A percentile compares a stretch with the other conserved stretches of the same genome.
phyloP scores from a whole-genome alignment of 177 flowering plant genomes.

The Vitis hybrid region DNA sequence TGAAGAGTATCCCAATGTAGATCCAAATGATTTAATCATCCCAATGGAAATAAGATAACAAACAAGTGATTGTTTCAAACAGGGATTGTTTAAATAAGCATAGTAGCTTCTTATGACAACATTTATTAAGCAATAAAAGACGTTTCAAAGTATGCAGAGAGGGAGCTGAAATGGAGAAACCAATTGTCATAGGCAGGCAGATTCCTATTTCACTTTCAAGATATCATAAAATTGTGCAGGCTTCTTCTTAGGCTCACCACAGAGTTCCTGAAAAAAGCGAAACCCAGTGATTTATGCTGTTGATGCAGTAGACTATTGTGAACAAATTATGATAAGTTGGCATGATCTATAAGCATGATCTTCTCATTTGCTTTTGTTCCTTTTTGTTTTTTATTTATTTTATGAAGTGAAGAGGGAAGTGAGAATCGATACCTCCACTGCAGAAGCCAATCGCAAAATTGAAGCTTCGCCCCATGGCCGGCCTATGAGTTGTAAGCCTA shows the following conservation, averaged over 20 bases:
- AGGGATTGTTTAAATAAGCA: no score
- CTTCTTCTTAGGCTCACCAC: conserved; percentile 48
- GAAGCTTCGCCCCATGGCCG: conserved; percentile 98
- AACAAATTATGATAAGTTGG: background rate
- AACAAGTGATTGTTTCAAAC: no score
- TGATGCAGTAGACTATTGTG: background rate
- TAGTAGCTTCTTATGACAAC: no score
- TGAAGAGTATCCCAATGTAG: no score
- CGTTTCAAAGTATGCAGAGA: no score
- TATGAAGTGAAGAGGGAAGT: background rate
- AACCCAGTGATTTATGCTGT: background rate
- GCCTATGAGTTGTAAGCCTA: conserved; percentile 91
- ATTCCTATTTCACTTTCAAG: conserved; percentile 41
- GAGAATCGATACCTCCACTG: conserved; percentile 57
- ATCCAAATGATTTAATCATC: no score
- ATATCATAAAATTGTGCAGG: conserved; percentile 72
- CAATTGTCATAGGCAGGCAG: background rate
- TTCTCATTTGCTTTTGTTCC: background rate
- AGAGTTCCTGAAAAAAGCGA: conserved; percentile 57
- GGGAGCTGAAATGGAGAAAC: background rate
- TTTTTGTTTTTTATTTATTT: background rate
- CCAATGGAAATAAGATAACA: no score
- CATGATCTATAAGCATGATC: background rate
- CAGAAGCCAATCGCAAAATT: conserved; percentile 77
- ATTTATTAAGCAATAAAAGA: no score